phyloP scores from a whole-genome alignment of 805 yeast species.

The Candida arabinofermentans region DNA sequence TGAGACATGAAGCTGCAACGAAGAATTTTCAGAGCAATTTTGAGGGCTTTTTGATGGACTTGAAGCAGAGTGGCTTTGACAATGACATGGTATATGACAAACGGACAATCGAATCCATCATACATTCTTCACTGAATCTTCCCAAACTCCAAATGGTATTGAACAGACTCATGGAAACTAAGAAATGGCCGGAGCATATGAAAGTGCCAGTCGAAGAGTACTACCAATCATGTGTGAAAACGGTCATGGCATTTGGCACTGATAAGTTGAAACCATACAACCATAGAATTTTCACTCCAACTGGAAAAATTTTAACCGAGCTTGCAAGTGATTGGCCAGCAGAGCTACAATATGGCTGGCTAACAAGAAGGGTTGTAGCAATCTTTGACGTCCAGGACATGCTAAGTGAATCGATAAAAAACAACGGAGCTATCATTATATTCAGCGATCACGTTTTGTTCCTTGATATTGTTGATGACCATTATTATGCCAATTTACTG shows the following conservation, averaged over 20 bases:
- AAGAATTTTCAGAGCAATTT: slow-evolving; percentile 52
- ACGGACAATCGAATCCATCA: slow-evolving; percentile 53
- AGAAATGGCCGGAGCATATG: slow-evolving; percentile 38
- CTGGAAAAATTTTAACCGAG: slow-evolving; percentile 84
- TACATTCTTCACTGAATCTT: slow-evolving; percentile 68
- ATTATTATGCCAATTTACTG: slow-evolving; percentile 28
- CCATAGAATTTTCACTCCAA: slow-evolving; percentile 78
- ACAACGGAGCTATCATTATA: slow-evolving; percentile 59
- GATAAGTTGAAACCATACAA: slow-evolving; percentile 47
- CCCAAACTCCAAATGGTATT: slow-evolving; percentile 67
- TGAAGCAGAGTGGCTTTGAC: slow-evolving; percentile 27
- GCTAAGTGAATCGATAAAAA: slow-evolving; percentile 24
- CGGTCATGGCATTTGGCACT: slow-evolving; percentile 79
- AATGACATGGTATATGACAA: slow-evolving; percentile 37
- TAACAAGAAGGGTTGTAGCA: slow-evolving; percentile 79
- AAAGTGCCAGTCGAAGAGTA: slow-evolving; percentile 33
- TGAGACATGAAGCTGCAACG: slow-evolving; percentile 92
- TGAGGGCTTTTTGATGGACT: slow-evolving; percentile 36
- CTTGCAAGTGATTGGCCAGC: slow-evolving; percentile 85
- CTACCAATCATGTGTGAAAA: slow-evolving; percentile 51
- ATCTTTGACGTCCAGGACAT: slow-evolving; percentile 43
- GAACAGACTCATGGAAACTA: slow-evolving; percentile 51
- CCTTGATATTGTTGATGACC: slow-evolving; percentile 47
- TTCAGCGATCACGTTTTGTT: slow-evolving; percentile 80
- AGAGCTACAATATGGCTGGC: slow-evolving; percentile 85